Evolutionary conservation across 192 early-diverging fungal species (phyloP), one percentile per base, ranked within the genome.

Genomic region (Rhizophagus prolifer): DNA sequence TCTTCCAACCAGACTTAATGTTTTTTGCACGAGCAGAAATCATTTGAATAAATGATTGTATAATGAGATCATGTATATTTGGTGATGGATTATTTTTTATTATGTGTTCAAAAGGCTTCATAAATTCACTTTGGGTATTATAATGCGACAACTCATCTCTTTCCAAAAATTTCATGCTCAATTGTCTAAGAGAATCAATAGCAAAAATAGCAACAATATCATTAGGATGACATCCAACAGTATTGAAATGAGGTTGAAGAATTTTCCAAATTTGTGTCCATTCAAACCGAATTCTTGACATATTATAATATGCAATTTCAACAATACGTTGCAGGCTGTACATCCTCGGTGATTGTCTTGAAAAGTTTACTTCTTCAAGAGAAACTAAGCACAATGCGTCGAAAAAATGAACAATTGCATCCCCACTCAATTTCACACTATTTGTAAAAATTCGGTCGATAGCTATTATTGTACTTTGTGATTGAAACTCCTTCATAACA

Each of bases 231-330:
- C 91, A 91, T 19, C 92, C 96, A 21, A 96, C 94, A 8, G 81
- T 89, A 80, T 95, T 93, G 80, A 98, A 97, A 80, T 96, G 90
- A 30, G 90, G 86, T 10, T 91, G 91, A 46, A 93, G 83, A 38
- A 92, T 92, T 12, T 88, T 88, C 95, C 96, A 98, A 70, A 96
- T 92, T 81, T 96, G 92, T 26, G 91, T 90, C 95, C 96, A 98
- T 78, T 96, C 95, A 78, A 94, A 94, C 68, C 96, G 89, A 82
- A 98, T 98, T 72, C 96, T 92, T 50, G 86, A 88, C 95, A 98
- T 96, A 81, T 98, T 98, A 86, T 98, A 98, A 85, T 98, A 93
- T 10, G 94, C 90, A 78, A 98, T 95, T 84, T 98, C 96, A 16
- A 98, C 94, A 75, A 98, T 94, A 74, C 95, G 93, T 79, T 95